Evolutionary conservation across 2,329 filamentous ascomycete genomes (phyloP), one percentile per base, ranked within the genome.

Genomic region (Tolypocladium ophioglossoides): DNA sequence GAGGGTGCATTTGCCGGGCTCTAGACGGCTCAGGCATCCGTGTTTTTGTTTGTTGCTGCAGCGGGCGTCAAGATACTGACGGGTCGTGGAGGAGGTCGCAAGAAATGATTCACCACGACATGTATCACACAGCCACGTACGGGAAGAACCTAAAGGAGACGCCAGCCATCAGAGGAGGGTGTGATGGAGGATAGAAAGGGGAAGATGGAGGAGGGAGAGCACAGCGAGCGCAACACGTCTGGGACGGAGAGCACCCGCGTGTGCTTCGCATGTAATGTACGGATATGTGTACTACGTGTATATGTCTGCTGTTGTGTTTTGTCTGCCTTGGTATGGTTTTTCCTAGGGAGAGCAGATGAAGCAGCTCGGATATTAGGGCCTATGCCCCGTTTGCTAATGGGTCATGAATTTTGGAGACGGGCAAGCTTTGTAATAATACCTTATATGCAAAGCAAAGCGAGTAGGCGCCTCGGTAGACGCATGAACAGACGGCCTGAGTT

Each of bases 111-210:
- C 14, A 32, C 48, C 44, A 52, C 27, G 50, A 37, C 41, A 52
- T 55, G 39, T 51, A 51, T 47, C 49, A 49, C 34, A 54, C 39
- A 48, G 20, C 18, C 50, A 52, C n/a, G 37, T 46, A 51, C 10
- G 41, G 24, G 18, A 48, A 37, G 30, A 54, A n/a, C 16, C 20
- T 32, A 32, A 16, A 32, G 16, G n/a, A 51, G 27, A 14, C 44
- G 30, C 44, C 27, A 34, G 18, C 27, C 27, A 48, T 34, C 2
- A 39, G 16, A 20, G 32, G 24, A 48, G 11, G 27, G 44, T 32
- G 27, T 40, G 37, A 40, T 9, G 50, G 18, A n/a, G 44, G 24
- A 30, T 10, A 6, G 22, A 4, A 27, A 0, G 16, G 41, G 20
- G 41, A 2, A 14, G 24, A 2, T 2, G 16, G 24, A 30, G 27